Percentiles rank a stretch among this genome's conserved stretches.
Conservation (phyloP, 169 alveolate species). For the Plasmodium relictum region DNA sequence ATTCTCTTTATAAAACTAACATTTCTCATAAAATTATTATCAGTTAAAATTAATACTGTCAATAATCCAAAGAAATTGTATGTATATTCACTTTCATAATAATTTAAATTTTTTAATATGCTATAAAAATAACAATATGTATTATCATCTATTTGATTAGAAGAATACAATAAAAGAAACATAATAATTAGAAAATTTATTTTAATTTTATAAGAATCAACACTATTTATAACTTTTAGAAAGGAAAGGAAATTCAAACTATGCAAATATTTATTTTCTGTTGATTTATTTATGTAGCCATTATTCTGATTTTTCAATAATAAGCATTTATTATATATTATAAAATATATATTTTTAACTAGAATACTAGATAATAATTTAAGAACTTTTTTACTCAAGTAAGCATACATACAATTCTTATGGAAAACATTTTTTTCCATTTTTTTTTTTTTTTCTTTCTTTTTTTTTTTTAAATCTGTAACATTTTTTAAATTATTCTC, state of each 20-base stretch:
- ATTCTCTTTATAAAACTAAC: constrained; percentile 63
- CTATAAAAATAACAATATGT: constrained; percentile 53
- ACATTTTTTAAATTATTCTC: not conserved
- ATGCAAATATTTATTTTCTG: constrained; percentile 32
- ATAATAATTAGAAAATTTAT: constrained; percentile 50
- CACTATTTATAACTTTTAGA: constrained; percentile 50
- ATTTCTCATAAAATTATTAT: constrained; percentile 51
- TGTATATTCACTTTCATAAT: constrained; percentile 67
- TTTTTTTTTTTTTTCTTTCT: constrained; percentile 5
- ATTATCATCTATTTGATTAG: constrained; percentile 64
- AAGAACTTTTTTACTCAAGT: constrained; percentile 40
- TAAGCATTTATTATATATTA: constrained; percentile 29
- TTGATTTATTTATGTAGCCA: not conserved
- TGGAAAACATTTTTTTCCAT: constrained; percentile 13
- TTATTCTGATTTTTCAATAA: constrained; percentile 12
- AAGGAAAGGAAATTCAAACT: constrained; percentile 70
- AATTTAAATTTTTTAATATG: constrained; percentile 44
- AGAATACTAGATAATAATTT: constrained; percentile 60
- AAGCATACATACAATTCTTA: constrained; percentile 33
- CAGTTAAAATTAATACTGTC: constrained; percentile 57
- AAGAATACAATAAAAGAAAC: constrained; percentile 53
- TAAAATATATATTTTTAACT: constrained; percentile 59
- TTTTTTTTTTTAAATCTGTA: not conserved
- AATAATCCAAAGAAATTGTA: constrained; percentile 42
- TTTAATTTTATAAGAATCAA: constrained; percentile 62